phyloP scores from a whole-genome alignment of 495 filamentous ascomycete genomes.

The Penicillium diatomitis region DNA sequence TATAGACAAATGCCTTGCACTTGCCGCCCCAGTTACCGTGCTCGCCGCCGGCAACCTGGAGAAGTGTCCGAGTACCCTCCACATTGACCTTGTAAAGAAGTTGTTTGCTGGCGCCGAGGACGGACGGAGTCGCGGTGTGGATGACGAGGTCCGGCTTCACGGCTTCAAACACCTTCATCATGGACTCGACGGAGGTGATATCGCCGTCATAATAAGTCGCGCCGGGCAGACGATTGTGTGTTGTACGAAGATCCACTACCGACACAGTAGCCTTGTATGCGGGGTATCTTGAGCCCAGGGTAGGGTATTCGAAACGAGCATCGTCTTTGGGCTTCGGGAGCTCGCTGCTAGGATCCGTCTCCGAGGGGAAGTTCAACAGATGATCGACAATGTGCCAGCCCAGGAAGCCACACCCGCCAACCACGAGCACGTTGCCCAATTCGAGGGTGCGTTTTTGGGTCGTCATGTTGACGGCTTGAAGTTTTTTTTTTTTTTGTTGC shows the following conservation, averaged over 20 bases:
- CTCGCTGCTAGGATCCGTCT: conserved; percentile 34
- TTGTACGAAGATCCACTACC: conserved; percentile 79
- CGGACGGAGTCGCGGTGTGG: conserved; percentile 79
- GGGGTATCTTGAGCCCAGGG: conserved; percentile 32
- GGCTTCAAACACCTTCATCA: conserved; percentile 57
- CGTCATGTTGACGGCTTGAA: conserved; percentile 21
- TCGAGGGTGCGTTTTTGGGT: conserved; percentile 26
- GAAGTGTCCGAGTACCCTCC: conserved; percentile 69
- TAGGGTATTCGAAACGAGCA: conserved; percentile 32
- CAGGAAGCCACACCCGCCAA: conserved; percentile 51
- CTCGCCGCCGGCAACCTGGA: conserved; percentile 64
- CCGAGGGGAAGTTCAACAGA: conserved; percentile 43
- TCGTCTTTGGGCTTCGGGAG: conserved; percentile 32
- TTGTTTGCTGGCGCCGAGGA: conserved; percentile 38
- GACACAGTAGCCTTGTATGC: conserved; percentile 49
- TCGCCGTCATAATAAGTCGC: conserved; percentile 78
- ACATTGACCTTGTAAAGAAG: conserved; percentile 74
- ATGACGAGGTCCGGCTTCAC: conserved; percentile 83
- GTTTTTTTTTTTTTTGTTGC: neutral
- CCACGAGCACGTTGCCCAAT: conserved; percentile 43
- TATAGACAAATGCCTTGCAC: conserved; percentile 92
- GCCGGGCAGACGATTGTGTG: conserved; percentile 61
- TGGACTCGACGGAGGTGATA: conserved; percentile 62
- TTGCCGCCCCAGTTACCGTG: conserved; percentile 45
- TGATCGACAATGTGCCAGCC: conserved; percentile 52